phyloP scores from a whole-genome alignment of 352 stramenopile genomes.

The Globisporangium apiculatum region DNA sequence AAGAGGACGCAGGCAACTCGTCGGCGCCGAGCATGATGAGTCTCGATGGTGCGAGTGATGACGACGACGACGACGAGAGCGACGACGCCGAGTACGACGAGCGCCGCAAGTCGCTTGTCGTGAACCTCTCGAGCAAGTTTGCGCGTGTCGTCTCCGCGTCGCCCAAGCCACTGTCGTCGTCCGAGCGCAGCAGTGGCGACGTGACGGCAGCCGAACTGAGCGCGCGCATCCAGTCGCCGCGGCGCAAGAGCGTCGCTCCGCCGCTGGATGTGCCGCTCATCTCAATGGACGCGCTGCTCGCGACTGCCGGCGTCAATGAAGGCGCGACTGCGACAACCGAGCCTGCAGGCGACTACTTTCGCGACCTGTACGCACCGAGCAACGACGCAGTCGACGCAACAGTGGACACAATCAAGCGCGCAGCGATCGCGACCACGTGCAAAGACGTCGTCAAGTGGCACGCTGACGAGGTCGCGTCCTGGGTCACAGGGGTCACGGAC shows the following conservation, averaged over 20 bases:
- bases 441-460: slow-evolving; percentile 38
- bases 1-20: slow-evolving; percentile 46
- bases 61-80: slow-evolving; percentile 48
- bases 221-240: slow-evolving; percentile 12
- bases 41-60: slow-evolving; percentile 42
- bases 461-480: slow-evolving; percentile 39
- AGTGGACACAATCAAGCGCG: slow-evolving; percentile 24
- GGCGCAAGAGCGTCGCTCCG: slow-evolving; percentile 5
- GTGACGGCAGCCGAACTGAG: slow-evolving; percentile 10
- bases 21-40: slow-evolving; percentile 70
- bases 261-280: slow-evolving; percentile 12
- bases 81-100: slow-evolving; percentile 49
- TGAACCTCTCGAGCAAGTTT: slow-evolving; percentile 74
- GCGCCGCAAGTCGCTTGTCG: slow-evolving; percentile 45
- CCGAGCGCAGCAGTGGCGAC: neutral
- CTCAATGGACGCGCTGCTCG: slow-evolving; percentile 40
- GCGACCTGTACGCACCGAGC: slow-evolving; percentile 4
- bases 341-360: slow-evolving; percentile 6
- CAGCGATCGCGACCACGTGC: slow-evolving; percentile 30
- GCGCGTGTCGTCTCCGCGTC: slow-evolving; percentile 39
- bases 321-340: slow-evolving; percentile 1
- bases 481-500: slow-evolving; percentile 32
- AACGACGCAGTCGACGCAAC: neutral
- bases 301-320: slow-evolving; percentile 22
- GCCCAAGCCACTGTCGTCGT: neutral